Evolutionary conservation across 2,329 filamentous ascomycete genomes (phyloP).

Genomic region (Proliferodiscus dingleyae): DNA sequence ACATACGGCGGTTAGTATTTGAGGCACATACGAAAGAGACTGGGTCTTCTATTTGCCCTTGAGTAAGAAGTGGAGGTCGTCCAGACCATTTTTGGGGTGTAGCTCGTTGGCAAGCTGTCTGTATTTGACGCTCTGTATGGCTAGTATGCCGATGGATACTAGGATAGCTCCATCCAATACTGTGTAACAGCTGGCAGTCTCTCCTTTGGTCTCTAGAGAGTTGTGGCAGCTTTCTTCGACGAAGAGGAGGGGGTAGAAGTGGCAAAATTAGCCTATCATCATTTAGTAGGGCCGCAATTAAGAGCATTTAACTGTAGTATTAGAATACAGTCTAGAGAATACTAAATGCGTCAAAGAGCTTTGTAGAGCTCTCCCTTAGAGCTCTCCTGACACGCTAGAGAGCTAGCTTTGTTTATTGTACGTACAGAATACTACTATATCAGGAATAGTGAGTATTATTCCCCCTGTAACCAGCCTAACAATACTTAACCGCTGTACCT

Average conservation of each 20-base stretch:
- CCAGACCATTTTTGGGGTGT: conserved; percentile 5
- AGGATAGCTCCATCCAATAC: conserved; percentile 1
- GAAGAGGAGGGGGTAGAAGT: neutral
- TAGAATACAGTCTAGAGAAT: no score
- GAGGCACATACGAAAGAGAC: conserved; percentile 13
- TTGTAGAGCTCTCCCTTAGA: no score
- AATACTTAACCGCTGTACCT: neutral
- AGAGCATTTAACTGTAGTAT: no score
- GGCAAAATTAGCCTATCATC: no score
- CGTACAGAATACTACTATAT: neutral
- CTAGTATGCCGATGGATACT: neutral
- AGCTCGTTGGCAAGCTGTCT: neutral
- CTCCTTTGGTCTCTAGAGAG: conserved; percentile 1
- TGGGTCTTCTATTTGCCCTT: conserved; percentile 13
- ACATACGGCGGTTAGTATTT: conserved; percentile 9
- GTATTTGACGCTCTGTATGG: neutral
- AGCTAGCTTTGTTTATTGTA: neutral
- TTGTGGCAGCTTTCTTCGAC: neutral
- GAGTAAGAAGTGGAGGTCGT: conserved; percentile 11
- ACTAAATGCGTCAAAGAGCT: no score
- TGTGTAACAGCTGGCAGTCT: neutral
- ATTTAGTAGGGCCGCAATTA: no score
- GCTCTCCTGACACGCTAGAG: no score
- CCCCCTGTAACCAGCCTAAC: neutral
- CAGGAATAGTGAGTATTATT: neutral